Percentiles rank a stretch among this genome's conserved stretches.
These are phyloP conservation scores for Pulveroboletus frians DNA, from an alignment of 768 basidiomycete genomes.

Conservation along the genomic window DNA sequence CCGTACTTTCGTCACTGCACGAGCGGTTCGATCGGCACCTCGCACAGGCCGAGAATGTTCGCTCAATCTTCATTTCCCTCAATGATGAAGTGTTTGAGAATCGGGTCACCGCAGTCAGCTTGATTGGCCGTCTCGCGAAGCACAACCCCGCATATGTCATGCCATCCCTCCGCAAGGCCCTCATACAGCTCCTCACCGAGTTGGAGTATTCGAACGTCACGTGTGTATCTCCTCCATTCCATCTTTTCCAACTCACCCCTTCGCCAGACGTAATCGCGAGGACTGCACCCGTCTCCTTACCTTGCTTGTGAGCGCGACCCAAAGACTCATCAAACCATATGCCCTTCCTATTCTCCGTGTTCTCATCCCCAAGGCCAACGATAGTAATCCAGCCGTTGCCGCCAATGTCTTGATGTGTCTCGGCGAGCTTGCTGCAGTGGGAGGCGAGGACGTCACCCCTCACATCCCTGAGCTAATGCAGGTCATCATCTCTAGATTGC, in stretches of 20 bases:
- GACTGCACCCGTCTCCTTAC: slow-evolving; percentile 90
- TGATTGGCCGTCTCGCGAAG: slow-evolving; percentile 90
- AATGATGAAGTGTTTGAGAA: slow-evolving; percentile 97
- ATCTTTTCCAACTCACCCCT: neutral
- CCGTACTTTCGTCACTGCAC: slow-evolving; percentile 82
- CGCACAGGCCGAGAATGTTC: slow-evolving; percentile 97
- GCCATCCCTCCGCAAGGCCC: slow-evolving; percentile 90
- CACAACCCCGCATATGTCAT: slow-evolving; percentile 99
- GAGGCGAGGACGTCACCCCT: slow-evolving; percentile 83
- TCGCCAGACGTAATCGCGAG: slow-evolving; percentile 71
- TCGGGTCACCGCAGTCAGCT: slow-evolving; percentile 79
- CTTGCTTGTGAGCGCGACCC: slow-evolving; percentile 83
- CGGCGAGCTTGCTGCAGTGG: slow-evolving; percentile 88
- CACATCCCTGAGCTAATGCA: slow-evolving; percentile 86
- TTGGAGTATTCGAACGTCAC: slow-evolving; percentile 89
- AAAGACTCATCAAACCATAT: slow-evolving; percentile 93
- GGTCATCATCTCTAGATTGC: slow-evolving; percentile 81
- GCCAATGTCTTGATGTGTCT: slow-evolving; percentile 92
- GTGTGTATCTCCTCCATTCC: slow-evolving; percentile 42
- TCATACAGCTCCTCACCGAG: slow-evolving; percentile 95
- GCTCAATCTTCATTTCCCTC: slow-evolving; percentile 92
- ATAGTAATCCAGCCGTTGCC: slow-evolving; percentile 80
- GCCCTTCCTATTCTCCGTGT: slow-evolving; percentile 92
- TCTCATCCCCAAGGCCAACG: slow-evolving; percentile 83
- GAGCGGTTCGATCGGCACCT: slow-evolving; percentile 95